These are phyloP conservation scores for Stachybotrys chlorohalonatus DNA, from an alignment of 2,329 filamentous ascomycete genomes.

Conservation along the genomic window DNA sequence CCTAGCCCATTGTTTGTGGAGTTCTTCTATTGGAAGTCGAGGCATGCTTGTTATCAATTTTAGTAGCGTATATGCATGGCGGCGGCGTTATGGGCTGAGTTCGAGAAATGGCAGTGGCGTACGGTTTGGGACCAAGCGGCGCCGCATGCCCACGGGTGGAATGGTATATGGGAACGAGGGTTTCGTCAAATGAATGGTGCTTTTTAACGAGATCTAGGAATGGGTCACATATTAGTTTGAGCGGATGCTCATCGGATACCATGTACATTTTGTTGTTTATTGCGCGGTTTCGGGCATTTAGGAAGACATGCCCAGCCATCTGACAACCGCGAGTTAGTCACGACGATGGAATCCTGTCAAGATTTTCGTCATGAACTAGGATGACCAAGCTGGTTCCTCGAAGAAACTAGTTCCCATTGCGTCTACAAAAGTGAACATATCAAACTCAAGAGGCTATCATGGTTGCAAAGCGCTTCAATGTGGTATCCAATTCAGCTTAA, in stretches of 20 bases:
- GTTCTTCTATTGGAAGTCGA: conserved; percentile 4
- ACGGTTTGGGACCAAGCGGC: not conserved
- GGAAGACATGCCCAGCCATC: not conserved
- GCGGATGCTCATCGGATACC: not conserved
- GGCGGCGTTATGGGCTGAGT: conserved; percentile 16
- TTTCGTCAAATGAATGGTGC: not conserved
- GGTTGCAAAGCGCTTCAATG: too few relatives aligned
- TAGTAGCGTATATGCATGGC: conserved; percentile 12
- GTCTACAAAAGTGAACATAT: too few relatives aligned
- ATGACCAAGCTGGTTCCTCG: too few relatives aligned
- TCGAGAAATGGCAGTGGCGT: not conserved
- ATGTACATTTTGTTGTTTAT: not conserved
- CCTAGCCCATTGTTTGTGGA: conserved; percentile 8
- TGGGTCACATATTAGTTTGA: not conserved
- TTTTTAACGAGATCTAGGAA: not conserved
- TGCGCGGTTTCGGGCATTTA: not conserved
- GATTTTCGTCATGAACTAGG: too few relatives aligned
- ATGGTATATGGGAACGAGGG: not conserved
- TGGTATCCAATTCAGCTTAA: too few relatives aligned
- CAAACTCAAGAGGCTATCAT: too few relatives aligned
- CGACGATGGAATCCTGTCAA: too few relatives aligned
- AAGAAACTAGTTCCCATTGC: too few relatives aligned
- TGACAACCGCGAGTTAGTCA: not conserved
- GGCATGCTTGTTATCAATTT: conserved; percentile 1
- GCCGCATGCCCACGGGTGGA: not conserved